Base-by-base conservation (phyloP, 1,139 yeast genomes). In the Geotrichum restrictum region DNA sequence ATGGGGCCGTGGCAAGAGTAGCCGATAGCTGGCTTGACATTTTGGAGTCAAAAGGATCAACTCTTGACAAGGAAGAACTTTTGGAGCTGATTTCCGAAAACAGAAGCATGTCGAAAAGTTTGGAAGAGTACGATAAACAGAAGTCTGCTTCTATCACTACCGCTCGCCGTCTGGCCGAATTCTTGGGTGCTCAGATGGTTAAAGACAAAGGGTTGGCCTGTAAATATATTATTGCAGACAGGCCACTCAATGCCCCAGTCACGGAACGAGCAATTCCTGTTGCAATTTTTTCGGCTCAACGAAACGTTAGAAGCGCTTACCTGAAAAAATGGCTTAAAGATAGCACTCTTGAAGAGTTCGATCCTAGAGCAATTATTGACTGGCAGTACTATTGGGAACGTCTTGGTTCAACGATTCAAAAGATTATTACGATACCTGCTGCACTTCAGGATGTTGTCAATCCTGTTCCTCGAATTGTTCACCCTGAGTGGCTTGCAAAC, bases 11-110 rank as follows among this genome's bases (percentile, higher is more conserved):
- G 21, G 97, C 98, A 0, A 76, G 77, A 36, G 96, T 93, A 33
- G 98, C 98, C 1, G 87, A 93, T 62, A 82, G 95, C 61, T 94
- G 98, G 98, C 73, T 94, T 34, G 98, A 93, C 72, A 95, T 94
- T 11, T 72, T 94, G 51, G 96, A 91, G 52, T 82, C 93, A 1
- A 83, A 82, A 60, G 99, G 98, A 40, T 76, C 81, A 1, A 85
- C 87, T 76, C 75, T 93, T 36, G 97, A 91, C 65, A 96, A 93
- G 66, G 96, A 88, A 63, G 99, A 94, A 69, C 78, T 94, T 59
- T 85, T 94, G 63, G 96, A 86, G 62, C 80, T 94, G 61, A 91
- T 94, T 82, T 88, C 97, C 71, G 98, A 94, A 67, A 93, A 93
- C 66, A 83, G 94, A 74, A 84, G 91, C 68, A 93, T 94, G 98